These are phyloP conservation scores for Delonix regia DNA, from an alignment of 306 rosid species.

Conservation along the genomic window DNA sequence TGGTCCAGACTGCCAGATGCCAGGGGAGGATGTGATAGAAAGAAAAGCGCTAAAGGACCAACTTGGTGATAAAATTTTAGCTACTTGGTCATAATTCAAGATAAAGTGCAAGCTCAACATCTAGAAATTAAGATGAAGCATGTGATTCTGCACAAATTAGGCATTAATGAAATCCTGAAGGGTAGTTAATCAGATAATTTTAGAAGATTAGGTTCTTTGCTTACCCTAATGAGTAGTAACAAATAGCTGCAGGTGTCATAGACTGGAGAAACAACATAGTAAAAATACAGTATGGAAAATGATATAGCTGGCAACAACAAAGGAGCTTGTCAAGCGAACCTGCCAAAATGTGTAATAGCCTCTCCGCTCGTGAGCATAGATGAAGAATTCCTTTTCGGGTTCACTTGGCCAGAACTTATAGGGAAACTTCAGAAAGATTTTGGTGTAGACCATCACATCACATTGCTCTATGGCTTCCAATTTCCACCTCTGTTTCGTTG, in stretches of 20 bases:
- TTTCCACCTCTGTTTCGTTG: slow-evolving; percentile 84
- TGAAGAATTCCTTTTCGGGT: slow-evolving; percentile 91
- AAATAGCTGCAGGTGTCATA: not conserved
- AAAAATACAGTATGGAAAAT: slow-evolving; percentile 29
- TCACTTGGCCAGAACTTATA: slow-evolving; percentile 89
- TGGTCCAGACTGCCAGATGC: slow-evolving; percentile 25
- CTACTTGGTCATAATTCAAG: slow-evolving; percentile 24
- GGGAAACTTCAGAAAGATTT: slow-evolving; percentile 95
- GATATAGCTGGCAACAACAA: slow-evolving; percentile 32
- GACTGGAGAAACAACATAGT: slow-evolving; percentile 24
- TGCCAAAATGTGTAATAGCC: slow-evolving; percentile 99
- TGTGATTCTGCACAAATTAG: slow-evolving; percentile 35
- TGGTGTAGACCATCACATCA: slow-evolving; percentile 92
- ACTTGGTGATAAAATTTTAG: slow-evolving; percentile 31
- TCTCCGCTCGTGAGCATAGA: slow-evolving; percentile 93
- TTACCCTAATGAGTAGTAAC: slow-evolving; percentile 12
- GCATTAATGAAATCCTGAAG: not conserved
- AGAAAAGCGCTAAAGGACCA: slow-evolving; percentile 10
- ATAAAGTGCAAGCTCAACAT: not conserved
- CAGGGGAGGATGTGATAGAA: slow-evolving; percentile 1
- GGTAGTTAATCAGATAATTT: not conserved
- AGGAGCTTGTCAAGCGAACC: slow-evolving; percentile 51
- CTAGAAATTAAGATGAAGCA: slow-evolving; percentile 39
- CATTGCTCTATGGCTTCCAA: slow-evolving; percentile 82
- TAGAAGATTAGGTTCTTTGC: not conserved